A percentile compares a stretch with the other conserved stretches of the same genome.
phyloP scores from a whole-genome alignment of 495 filamentous ascomycete genomes.

The Hypoxylon trugodes region DNA sequence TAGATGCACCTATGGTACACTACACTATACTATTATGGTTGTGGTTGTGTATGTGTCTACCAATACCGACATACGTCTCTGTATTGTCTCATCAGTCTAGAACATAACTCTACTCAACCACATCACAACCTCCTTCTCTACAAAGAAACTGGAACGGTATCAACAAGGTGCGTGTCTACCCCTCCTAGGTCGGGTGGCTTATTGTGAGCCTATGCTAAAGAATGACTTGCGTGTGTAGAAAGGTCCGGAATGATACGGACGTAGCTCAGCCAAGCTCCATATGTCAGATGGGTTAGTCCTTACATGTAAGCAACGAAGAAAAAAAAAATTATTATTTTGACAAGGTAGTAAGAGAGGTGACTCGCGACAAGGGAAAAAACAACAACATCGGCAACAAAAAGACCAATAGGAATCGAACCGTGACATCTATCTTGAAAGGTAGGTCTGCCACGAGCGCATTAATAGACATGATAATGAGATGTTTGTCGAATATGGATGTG shows the following conservation, averaged over 20 bases:
- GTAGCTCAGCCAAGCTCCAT: neutral
- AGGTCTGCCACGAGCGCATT: constrained; percentile 19
- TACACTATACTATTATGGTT: too few relatives aligned
- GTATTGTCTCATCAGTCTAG: constrained; percentile 13
- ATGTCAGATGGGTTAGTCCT: neutral
- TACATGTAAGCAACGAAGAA: neutral
- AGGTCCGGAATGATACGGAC: neutral
- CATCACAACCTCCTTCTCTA: constrained; percentile 8
- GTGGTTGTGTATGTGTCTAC: neutral
- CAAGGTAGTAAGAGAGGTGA: constrained; percentile 2
- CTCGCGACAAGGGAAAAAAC: constrained; percentile 9
- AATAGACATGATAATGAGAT: neutral
- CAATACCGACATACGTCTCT: neutral
- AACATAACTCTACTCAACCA: constrained; percentile 1
- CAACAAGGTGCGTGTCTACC: constrained; percentile 13
- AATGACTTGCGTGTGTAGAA: constrained; percentile 5
- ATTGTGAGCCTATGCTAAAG: neutral
- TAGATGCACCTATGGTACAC: constrained; percentile 13
- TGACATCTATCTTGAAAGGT: constrained; percentile 20
- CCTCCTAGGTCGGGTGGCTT: neutral
- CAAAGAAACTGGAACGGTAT: neutral
- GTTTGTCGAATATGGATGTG: too few relatives aligned
- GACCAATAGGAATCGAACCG: constrained; percentile 34
- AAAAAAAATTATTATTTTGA: neutral
- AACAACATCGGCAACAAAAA: neutral